Conservation (phyloP, 2,329 filamentous ascomycete genomes). For the Aspergillus fumigatiaffinis region DNA sequence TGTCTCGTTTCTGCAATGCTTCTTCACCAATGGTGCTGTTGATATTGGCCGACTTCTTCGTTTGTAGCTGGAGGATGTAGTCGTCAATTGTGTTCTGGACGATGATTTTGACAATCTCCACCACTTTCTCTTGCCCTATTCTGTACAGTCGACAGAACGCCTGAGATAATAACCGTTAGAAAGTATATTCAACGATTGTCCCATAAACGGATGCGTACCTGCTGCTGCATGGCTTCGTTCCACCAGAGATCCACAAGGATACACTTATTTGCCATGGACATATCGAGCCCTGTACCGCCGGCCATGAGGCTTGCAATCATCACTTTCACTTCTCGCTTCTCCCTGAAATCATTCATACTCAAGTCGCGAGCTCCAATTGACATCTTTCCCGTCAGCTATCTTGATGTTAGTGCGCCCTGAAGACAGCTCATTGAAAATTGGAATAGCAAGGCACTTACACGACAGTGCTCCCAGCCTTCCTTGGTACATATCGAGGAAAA, state of each 20-base stretch:
- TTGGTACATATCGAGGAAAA: conserved; percentile 47
- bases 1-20: conserved; percentile 11
- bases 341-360: conserved; percentile 46
- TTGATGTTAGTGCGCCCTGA: background rate
- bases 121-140: conserved; percentile 48
- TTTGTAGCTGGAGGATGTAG: conserved; percentile 1
- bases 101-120: background rate
- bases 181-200: background rate
- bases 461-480: conserved; percentile 45
- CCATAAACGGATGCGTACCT: conserved; percentile 39
- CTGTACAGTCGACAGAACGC: conserved; percentile 60
- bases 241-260: conserved; percentile 58
- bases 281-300: conserved; percentile 57
- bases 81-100: background rate
- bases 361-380: conserved; percentile 41
- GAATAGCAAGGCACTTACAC: conserved; percentile 4
- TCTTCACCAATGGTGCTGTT: conserved; percentile 21
- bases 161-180: conserved; percentile 14
- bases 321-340: conserved; percentile 39
- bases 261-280: conserved; percentile 58
- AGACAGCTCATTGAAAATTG: background rate
- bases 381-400: conserved; percentile 49
- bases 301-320: conserved; percentile 55
- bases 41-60: conserved; percentile 43
- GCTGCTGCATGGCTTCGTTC: conserved; percentile 60